Evolutionary conservation across 352 stramenopile species (phyloP).

Genomic region (Hyaloperonospora arabidopsidis): DNA sequence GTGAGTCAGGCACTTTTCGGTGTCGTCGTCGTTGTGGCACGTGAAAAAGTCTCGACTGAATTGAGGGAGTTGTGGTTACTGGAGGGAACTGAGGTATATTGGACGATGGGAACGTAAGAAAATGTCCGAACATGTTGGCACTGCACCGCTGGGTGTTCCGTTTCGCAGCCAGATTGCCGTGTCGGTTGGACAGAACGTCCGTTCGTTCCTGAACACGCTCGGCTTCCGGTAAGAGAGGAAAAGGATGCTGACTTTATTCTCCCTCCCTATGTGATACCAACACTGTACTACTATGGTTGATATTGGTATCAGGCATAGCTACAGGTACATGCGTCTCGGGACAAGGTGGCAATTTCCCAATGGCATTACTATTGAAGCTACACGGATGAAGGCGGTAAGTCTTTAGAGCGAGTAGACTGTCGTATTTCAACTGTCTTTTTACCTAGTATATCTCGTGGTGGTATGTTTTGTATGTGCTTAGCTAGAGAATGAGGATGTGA

Average conservation of each 20-base stretch:
- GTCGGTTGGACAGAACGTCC: conserved; percentile 76
- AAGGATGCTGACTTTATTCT: background rate
- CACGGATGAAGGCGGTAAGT: conserved; percentile 78
- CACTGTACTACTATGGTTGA: conserved; percentile 2
- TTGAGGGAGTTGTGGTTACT: conserved; percentile 1
- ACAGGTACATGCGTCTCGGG: conserved; percentile 75
- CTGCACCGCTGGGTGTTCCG: conserved; percentile 50
- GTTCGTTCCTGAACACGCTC: conserved; percentile 60
- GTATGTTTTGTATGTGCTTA: conserved; percentile 12
- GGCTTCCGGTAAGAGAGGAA: conserved; percentile 53
- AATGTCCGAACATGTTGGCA: conserved; percentile 68
- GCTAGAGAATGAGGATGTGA: conserved; percentile 74
- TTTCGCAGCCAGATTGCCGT: conserved; percentile 81
- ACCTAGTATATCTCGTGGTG: background rate
- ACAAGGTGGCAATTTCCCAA: conserved; percentile 80
- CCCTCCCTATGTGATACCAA: conserved; percentile 1
- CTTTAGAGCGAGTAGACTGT: too few species aligned
- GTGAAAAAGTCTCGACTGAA: conserved; percentile 1
- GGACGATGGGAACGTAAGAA: conserved; percentile 83
- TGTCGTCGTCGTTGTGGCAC: background rate
- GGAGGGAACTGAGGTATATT: conserved; percentile 76
- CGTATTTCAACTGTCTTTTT: too few species aligned
- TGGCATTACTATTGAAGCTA: conserved; percentile 77
- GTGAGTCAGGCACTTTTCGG: conserved; percentile 17
- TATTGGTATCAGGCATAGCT: conserved; percentile 47